Percentiles rank a stretch among this genome's conserved stretches.
Conservation (phyloP, 257 asterid genomes). For the Ligustrum vulgare region DNA sequence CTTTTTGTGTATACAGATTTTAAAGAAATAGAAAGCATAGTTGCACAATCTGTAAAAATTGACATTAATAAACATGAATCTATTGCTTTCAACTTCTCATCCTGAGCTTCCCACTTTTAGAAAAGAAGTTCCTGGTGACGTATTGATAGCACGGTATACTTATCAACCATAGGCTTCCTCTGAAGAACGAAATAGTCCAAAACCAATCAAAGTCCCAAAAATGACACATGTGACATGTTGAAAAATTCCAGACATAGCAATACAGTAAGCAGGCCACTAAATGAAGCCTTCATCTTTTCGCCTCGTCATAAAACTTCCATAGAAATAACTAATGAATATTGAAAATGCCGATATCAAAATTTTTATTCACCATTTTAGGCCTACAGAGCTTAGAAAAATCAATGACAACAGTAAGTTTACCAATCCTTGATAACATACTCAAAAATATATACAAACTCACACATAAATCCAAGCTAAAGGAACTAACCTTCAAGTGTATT, state of each 20-base stretch:
- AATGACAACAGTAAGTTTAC: constrained; percentile 2
- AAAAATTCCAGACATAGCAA: constrained; percentile 4
- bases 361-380: not conserved
- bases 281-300: constrained; percentile 2
- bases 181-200: constrained; percentile 9
- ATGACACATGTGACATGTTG: not conserved
- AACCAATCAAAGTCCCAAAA: constrained; percentile 5
- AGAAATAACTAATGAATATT: not conserved
- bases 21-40: constrained; percentile 6
- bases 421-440: not conserved
- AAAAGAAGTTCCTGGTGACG: not conserved
- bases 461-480: constrained; percentile 16
- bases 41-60: constrained; percentile 5
- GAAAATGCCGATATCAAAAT: not conserved
- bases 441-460: not conserved
- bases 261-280: constrained; percentile 7
- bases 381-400: not conserved
- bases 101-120: constrained; percentile 13
- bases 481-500: constrained; percentile 80
- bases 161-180: not conserved
- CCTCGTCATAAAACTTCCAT: constrained; percentile 5
- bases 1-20: not conserved
- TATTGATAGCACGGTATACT: not conserved
- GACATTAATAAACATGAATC: not conserved
- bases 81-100: not conserved